Base-by-base conservation (phyloP, 768 basidiomycete genomes). In the Panus rudis region DNA sequence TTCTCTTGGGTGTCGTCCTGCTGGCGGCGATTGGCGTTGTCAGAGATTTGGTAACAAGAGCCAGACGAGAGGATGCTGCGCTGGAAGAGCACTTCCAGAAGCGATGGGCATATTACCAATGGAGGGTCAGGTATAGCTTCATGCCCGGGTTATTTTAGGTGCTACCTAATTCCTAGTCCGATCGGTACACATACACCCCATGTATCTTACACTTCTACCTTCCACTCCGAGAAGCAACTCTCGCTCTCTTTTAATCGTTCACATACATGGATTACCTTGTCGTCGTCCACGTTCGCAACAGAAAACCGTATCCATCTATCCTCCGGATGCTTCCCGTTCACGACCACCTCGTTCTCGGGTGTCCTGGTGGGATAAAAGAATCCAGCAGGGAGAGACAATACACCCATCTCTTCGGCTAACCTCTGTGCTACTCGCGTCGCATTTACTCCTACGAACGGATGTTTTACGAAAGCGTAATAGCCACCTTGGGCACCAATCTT, bases 241-340 rank as follows among this genome's bases (percentile, higher is more conserved):
- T 61, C 63, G 21, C 65, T 69, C 47, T 69, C 66, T 42, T 40
- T 59, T 52, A 83, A 52, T 41, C 81, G 63, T 61, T 65, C 65
- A 46, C 79, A 82, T 5, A 76, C 78, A 26, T 59, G 51, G 50
- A 56, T 54, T 14, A 82, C 69, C 54, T 72, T 67, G 40, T 74
- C 76, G 39, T 87, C 83, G 32, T 72, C 70, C n/a, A 88, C 76
- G 59, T 88, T 91, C 11, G 86, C 84, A 3, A 90, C 81, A 8
- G 84, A 85, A 59, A 91, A 84, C 42, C 87, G 71, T 23, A 90
- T 64, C 83, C 84, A 90, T 42, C 72, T 62, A 6, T 72, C 75
- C 28, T 57, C 55, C 33, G 39, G 48, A 48, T 31, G 56, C 46
- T 30, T 42, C 32, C 43, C 60, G 31, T 52, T 52, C 25, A 58